Evolutionary conservation across 441 rosid genomes (phyloP), one percentile per base, ranked within the genome.

Genomic region (Brassica balearica): DNA sequence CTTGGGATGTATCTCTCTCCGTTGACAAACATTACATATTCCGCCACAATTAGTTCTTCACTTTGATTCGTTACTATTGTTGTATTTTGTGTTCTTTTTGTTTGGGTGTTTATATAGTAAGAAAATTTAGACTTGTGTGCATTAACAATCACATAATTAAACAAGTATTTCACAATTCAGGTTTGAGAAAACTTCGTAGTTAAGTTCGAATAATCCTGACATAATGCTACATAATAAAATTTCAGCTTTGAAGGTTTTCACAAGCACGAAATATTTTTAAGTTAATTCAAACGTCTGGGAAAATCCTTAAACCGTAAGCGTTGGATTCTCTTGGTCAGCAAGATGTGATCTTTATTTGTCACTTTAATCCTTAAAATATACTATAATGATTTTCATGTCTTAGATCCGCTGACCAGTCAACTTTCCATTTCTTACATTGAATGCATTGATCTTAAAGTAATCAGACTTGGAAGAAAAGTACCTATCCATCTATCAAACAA

Each of bases 1-100:
- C 96, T 76, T 95, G 98, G 98, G 97, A 91, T 77, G 95, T 94
- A 6, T 87, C 94, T 41, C 76, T 90, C 4, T 89, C 97, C 10
- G 95, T 95, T 68, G 98, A 94, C 80, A 94, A 94, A 83, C 85
- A 88, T 75, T 94, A 91, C 86, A 90, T 90, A 53, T 94, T 94
- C 14, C 93, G 86, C 81, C 89, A 93, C 6, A 55, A 89, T 56
- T 48, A 80, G 7, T 55, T 62, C 82, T 59, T 74, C 75, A 6
- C 68, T 80, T 72, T 48, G 55, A 41, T 65, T 65, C 34, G 8
- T 55, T 56, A 19, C 7, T 7, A 41, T 65, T 71, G 38, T 27
- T 77, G 72, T 58, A 14, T 20, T 32, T 0, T 15, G 22, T 9
- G 36, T 48, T 22, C 36, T 19, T 5, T 53, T 32, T 14, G 10